A percentile compares a stretch with the other conserved stretches of the same genome.
Conservation (phyloP, 805 yeast genomes). For the Komagataella pastoris region DNA sequence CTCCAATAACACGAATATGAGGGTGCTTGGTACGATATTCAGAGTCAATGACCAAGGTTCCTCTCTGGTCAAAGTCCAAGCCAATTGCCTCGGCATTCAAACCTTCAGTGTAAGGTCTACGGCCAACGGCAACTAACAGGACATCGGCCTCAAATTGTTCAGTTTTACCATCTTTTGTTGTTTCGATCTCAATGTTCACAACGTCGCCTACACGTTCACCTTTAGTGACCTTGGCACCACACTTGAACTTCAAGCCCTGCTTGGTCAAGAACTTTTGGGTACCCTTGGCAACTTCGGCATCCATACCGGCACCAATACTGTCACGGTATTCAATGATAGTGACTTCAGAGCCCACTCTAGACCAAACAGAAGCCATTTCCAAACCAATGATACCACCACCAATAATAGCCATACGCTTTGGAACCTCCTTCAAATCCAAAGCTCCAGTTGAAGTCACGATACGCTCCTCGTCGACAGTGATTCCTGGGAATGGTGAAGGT, state of each 20-base stretch:
- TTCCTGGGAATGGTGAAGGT: conserved; percentile 98
- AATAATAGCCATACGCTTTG: conserved; percentile 82
- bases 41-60: conserved; percentile 87
- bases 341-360: conserved; percentile 90
- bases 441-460: conserved; percentile 95
- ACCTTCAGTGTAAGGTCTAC: conserved; percentile 93
- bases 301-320: conserved; percentile 98
- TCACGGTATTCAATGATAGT: conserved; percentile 85
- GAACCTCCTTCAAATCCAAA: conserved; percentile 72
- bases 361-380: conserved; percentile 98
- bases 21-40: conserved; percentile 86
- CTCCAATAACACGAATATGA: conserved; percentile 96
- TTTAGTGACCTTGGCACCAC: conserved; percentile 79
- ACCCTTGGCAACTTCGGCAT: conserved; percentile 82
- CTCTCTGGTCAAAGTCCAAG: conserved; percentile 81
- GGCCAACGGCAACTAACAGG: conserved; percentile 92
- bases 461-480: conserved; percentile 90
- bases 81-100: conserved; percentile 82
- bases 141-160: conserved; percentile 82
- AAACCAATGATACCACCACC: conserved; percentile 99
- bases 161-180: conserved; percentile 73
- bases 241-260: conserved; percentile 91
- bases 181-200: conserved; percentile 81
- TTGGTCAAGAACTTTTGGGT: conserved; percentile 83
- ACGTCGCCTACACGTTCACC: conserved; percentile 83